Conservation (phyloP, 495 filamentous ascomycete genomes). For the Xylaria scruposa region DNA sequence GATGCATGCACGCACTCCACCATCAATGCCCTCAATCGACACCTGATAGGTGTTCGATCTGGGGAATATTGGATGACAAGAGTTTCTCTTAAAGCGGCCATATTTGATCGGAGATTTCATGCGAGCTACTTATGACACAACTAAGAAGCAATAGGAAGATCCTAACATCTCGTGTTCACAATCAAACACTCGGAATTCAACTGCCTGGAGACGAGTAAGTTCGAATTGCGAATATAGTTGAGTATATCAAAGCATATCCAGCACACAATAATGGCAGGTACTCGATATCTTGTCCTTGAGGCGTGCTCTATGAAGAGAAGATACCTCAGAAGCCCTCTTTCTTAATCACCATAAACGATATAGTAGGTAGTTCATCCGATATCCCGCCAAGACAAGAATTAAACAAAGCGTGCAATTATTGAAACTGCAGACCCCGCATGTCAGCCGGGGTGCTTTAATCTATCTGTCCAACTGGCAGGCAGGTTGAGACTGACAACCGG, state of each 20-base stretch:
- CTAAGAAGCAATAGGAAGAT: background rate
- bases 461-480: slow-evolving; percentile 12
- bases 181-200: background rate
- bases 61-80: background rate
- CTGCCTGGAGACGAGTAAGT: background rate
- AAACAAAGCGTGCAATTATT: slow-evolving; percentile 2
- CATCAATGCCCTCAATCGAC: slow-evolving; percentile 3
- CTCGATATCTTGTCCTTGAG: background rate
- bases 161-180: slow-evolving; percentile 2
- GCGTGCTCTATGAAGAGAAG: background rate
- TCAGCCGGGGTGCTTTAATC: slow-evolving; percentile 11
- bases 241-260: background rate
- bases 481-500: background rate
- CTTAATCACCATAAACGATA: background rate
- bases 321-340: background rate
- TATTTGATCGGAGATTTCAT: slow-evolving; percentile 5
- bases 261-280: background rate
- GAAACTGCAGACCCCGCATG: slow-evolving; percentile 20
- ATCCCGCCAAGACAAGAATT: slow-evolving; percentile 7
- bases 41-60: background rate
- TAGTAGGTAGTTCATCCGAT: slow-evolving; percentile 18
- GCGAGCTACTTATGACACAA: background rate
- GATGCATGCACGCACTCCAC: slow-evolving; percentile 17
- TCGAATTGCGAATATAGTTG: background rate
- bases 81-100: slow-evolving; percentile 1